Conservation (phyloP, 179 eudicot genomes). For the Beta macrorhiza region DNA sequence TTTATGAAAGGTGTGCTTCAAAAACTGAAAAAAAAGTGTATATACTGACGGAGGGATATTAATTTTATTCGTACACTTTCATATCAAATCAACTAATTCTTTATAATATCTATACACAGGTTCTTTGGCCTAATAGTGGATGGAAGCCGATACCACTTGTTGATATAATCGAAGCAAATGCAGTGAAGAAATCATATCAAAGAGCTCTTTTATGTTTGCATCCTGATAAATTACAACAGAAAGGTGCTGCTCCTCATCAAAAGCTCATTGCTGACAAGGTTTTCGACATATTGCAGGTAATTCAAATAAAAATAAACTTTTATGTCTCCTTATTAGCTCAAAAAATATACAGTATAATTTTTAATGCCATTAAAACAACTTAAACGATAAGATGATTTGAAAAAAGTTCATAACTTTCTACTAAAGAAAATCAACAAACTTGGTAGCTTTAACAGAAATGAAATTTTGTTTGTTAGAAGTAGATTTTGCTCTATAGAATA, state of each 20-base stretch:
- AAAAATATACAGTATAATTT: no score
- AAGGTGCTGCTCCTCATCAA: constrained; percentile 69
- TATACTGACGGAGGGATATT: no score
- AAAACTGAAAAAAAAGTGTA: no score
- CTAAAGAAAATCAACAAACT: no score
- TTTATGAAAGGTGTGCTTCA: no score
- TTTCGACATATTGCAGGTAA: constrained; percentile 87
- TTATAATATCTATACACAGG: constrained; percentile 33
- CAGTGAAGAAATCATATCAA: constrained; percentile 86
- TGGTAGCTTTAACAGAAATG: no score
- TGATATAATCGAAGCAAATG: constrained; percentile 75
- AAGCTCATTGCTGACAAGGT: constrained; percentile 78
- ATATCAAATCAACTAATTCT: not conserved
- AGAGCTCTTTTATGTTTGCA: constrained; percentile 76
- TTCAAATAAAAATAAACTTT: not conserved
- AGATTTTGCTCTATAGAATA: no score
- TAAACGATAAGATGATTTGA: no score
- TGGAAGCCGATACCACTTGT: constrained; percentile 91
- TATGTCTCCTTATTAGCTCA: no score
- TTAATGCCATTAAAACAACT: no score
- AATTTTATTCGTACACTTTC: not conserved
- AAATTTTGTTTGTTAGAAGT: no score
- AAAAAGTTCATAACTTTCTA: no score
- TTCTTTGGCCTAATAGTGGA: constrained; percentile 93
- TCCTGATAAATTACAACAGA: constrained; percentile 96